Conservation (phyloP, 805 yeast species). For the Barnettozyma sucrosica region DNA sequence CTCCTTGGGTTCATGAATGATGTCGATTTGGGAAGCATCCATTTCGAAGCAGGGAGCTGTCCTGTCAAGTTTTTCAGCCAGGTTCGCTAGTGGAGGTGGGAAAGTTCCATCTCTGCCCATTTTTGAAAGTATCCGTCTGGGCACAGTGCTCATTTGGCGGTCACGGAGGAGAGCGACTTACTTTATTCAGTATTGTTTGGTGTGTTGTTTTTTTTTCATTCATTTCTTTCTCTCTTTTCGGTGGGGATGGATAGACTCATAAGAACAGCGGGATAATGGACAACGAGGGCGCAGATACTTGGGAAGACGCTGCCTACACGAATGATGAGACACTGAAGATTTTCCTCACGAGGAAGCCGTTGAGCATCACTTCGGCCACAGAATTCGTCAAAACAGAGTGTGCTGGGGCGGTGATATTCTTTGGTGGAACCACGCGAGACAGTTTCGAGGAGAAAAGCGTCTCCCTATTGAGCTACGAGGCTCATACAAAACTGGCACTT, state of each 20-base stretch:
- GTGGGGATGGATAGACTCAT: neutral
- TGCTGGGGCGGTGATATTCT: slow-evolving; percentile 45
- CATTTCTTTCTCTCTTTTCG: neutral
- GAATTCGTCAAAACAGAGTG: slow-evolving; percentile 36
- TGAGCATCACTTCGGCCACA: slow-evolving; percentile 22
- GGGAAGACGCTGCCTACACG: slow-evolving; percentile 6
- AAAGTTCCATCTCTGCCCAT: slow-evolving; percentile 20
- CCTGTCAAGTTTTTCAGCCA: slow-evolving; percentile 50
- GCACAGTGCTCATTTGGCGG: slow-evolving; percentile 6
- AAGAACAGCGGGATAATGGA: neutral
- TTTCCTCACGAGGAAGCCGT: slow-evolving; percentile 21
- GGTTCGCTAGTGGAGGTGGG: slow-evolving; percentile 38
- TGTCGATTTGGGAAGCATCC: slow-evolving; percentile 47
- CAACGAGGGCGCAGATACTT: neutral
- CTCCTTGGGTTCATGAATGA: slow-evolving; percentile 59
- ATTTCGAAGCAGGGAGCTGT: slow-evolving; percentile 66
- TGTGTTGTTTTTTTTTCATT: too few species aligned
- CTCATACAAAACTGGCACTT: slow-evolving; percentile 38
- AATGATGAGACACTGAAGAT: slow-evolving; percentile 14
- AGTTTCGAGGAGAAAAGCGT: slow-evolving; percentile 38
- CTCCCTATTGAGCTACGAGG: slow-evolving; percentile 37
- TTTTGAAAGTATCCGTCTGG: slow-evolving; percentile 1
- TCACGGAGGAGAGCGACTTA: neutral
- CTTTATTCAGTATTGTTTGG: neutral
- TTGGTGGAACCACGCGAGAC: slow-evolving; percentile 47